Evolutionary conservation across 1,284 basidiomycete genomes (phyloP).

Genomic region (Puccinia hordei): DNA sequence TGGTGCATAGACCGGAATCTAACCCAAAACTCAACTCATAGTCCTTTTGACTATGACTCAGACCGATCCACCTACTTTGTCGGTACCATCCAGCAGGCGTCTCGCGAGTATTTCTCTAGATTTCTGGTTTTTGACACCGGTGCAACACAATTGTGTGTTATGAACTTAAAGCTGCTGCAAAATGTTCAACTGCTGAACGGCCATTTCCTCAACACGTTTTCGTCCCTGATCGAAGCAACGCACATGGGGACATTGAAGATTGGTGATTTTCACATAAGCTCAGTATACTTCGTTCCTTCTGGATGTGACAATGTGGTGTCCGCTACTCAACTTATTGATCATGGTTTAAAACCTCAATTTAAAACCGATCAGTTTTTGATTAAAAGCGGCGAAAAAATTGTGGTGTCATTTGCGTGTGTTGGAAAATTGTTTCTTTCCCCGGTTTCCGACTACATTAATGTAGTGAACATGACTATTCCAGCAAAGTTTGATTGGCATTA

Average conservation of each 20-base stretch:
- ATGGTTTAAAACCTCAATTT: neutral
- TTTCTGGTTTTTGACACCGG: constrained; percentile 3
- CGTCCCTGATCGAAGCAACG: neutral
- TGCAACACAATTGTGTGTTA: neutral
- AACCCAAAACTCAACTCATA: too few species aligned
- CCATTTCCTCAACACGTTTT: neutral
- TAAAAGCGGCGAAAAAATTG: neutral
- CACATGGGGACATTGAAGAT: constrained; percentile 13
- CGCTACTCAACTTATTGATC: constrained; percentile 1
- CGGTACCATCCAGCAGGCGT: neutral
- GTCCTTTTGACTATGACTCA: neutral
- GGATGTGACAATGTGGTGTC: constrained; percentile 11
- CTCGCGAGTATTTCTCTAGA: neutral
- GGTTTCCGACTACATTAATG: neutral
- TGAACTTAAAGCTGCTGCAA: neutral
- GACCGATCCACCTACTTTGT: neutral
- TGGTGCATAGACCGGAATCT: neutral
- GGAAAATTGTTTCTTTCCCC: neutral
- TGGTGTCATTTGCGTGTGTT: neutral
- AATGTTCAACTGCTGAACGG: neutral
- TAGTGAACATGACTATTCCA: neutral
- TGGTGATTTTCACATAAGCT: neutral
- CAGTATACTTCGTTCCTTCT: constrained; percentile 12
- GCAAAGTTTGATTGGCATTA: neutral
- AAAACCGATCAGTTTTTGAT: constrained; percentile 6